Percentiles rank a stretch among this genome's conserved stretches.
Evolutionary conservation across 805 yeast species (phyloP).

Genomic region (Wickerhamomyces kurtzmanii): DNA sequence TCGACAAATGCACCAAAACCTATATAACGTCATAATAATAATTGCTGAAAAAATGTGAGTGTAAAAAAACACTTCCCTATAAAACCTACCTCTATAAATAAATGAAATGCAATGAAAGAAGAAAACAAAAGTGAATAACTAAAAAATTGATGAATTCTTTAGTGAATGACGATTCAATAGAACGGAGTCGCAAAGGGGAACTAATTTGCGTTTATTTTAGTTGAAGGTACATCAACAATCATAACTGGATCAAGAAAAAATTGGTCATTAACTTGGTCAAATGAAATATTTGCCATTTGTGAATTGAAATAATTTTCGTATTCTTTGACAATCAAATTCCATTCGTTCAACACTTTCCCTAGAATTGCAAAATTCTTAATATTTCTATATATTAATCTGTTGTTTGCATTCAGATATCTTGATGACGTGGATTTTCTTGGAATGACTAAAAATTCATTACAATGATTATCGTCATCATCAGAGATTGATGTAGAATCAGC

Average conservation of each 20-base stretch:
- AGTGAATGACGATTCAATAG: too few relatives aligned
- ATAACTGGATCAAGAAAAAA: constrained; percentile 9
- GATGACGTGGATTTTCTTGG: constrained; percentile 4
- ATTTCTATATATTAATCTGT: constrained; percentile 3
- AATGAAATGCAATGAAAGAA: too few relatives aligned
- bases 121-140: neutral
- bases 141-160: neutral
- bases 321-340: constrained; percentile 23
- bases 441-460: constrained; percentile 4
- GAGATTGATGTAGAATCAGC: constrained; percentile 3
- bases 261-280: neutral
- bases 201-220: too few relatives aligned
- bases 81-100: too few relatives aligned
- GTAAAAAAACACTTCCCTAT: too few relatives aligned
- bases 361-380: constrained; percentile 18
- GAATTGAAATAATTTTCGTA: constrained; percentile 3
- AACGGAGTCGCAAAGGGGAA: too few relatives aligned
- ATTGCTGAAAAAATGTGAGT: too few relatives aligned
- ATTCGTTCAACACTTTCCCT: constrained; percentile 43
- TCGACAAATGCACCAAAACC: too few relatives aligned
- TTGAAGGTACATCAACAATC: constrained; percentile 7
- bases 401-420: constrained; percentile 1
- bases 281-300: constrained; percentile 2
- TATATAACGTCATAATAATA: too few relatives aligned
- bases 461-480: neutral